Base-by-base conservation (phyloP, 1,284 basidiomycete genomes). In the Uromyces viciae-fabae region DNA sequence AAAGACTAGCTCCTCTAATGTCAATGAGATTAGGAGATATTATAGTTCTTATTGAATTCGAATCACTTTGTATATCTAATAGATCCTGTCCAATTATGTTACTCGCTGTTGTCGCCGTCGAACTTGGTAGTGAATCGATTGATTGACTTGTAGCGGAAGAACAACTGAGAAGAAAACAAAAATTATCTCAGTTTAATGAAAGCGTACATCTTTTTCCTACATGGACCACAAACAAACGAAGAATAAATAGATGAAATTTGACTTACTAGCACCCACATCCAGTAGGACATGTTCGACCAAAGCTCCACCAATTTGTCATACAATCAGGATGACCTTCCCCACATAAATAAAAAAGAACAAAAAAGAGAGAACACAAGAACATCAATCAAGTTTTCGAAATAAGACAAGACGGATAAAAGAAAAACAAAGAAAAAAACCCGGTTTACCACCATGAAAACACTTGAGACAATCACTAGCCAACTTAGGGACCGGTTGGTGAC, bases 261-360 rank as follows among this genome's bases (percentile, higher is more conserved):
- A n/a, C 77, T 60, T 72, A 79, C 77, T 40, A 31, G 38, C 77
- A 79, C 46, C 77, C 77, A 72, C 77, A 79, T 3, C 77, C 77
- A 5, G 77, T 72, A 0, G 77, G 68, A 62, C 77, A 79, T 15
- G 38, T 43, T 58, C 33, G 43, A 28, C 46, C 71, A 31, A 33
- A 52, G 17, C 56, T 43, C 66, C 66, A 79, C 77, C 77, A 79
- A n/a, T 33, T 43, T 7, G 64, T n/a, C 56, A 79, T 60, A 38
- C 77, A 79, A 4, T 72, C 68, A 31, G 72, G 40, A 62, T 79
- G 77, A 4, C 77, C 75, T 78, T 22, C 38, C 17, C 19, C 25
- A 49, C 46, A 22, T 49, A 49, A 22, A n/a, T 15, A 54, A 54
- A 31, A 36, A 31, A 54, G 43, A 14, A 14, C 1, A 54, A 54